phyloP scores from a whole-genome alignment of 2,329 filamentous ascomycete species.

The Cladosporium sp. region DNA sequence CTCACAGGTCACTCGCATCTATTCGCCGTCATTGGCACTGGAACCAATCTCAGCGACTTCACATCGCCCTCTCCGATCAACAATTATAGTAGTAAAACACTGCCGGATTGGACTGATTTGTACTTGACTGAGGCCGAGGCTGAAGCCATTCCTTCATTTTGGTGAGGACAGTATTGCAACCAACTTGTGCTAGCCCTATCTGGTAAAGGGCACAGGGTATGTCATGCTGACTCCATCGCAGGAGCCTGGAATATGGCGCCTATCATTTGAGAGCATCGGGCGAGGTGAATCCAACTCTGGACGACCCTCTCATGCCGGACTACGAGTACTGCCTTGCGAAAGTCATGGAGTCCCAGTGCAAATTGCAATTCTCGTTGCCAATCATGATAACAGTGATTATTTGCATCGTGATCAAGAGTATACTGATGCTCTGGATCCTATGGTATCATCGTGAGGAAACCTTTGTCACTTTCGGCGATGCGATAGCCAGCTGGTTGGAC shows the following conservation, averaged over 20 bases:
- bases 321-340: not conserved
- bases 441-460: conserved; percentile 18
- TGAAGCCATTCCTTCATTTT: no score
- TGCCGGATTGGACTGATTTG: no score
- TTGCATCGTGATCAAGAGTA: conserved; percentile 23
- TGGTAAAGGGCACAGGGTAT: no score
- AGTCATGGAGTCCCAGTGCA: conserved; percentile 16
- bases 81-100: no score
- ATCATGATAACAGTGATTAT: conserved; percentile 23
- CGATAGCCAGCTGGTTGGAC: conserved; percentile 25
- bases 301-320: not conserved
- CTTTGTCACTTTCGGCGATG: conserved; percentile 30
- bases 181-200: not conserved
- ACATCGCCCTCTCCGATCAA: no score
- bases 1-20: no score
- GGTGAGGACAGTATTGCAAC: no score
- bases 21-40: no score
- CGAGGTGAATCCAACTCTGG: not conserved
- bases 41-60: no score
- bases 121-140: no score
- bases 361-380: conserved; percentile 27
- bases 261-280: not conserved
- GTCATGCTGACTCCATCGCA: no score
- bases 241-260: no score
- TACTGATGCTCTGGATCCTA: conserved; percentile 21